Evolutionary conservation across 1,284 basidiomycete genomes (phyloP), one percentile per base, ranked within the genome.

Genomic region (Hemileia vastatrix): DNA sequence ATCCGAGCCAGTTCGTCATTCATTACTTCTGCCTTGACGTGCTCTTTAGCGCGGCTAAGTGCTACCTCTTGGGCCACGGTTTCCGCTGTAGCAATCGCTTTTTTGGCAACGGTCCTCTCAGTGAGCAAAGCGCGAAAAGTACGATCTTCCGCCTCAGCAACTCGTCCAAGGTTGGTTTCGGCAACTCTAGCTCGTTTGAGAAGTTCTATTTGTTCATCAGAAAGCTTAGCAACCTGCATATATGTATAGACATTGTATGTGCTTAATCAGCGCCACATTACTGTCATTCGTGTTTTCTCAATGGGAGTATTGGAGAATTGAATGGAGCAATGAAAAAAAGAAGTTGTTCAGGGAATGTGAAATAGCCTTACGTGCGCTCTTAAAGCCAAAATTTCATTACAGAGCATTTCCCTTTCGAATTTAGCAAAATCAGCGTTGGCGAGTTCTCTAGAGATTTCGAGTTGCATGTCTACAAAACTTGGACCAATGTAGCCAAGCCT

Each of bases 401-500:
- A 57, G 3, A 63, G 49, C 54, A 63, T 57, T 40, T 63, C 54
- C 8, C 54, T 36, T 21, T 63, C 61, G 21, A 57, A 63, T 32
- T 27, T 50, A 8, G 61, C 61, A 36, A 63, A 63, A 23, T 63
- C 61, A 3, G 61, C 61, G 21, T 51, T 32, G 15, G 13, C n/a
- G 9, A 63, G 48, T 36, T 63, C 61, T 44, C 53, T 57, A 5
- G 24, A 23, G 24, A 63, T 63, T 53, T 63, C 61, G 13, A 57
- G 18, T 52, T 63, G 61, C 61, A 63, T 63, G 4, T 57, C 61
- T 6, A 55, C 49, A 43, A 63, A 63, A 11, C 54, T 50, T 43
- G 54, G 32, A 6, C 47, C 54, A 15, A 57, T 33, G 18, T 63
- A 63, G 3, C 61, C 61, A 3, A 63, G 21, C 9, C 49, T 54